phyloP scores from a whole-genome alignment of 352 stramenopile species.

The Phytophthora boehmeriae region DNA sequence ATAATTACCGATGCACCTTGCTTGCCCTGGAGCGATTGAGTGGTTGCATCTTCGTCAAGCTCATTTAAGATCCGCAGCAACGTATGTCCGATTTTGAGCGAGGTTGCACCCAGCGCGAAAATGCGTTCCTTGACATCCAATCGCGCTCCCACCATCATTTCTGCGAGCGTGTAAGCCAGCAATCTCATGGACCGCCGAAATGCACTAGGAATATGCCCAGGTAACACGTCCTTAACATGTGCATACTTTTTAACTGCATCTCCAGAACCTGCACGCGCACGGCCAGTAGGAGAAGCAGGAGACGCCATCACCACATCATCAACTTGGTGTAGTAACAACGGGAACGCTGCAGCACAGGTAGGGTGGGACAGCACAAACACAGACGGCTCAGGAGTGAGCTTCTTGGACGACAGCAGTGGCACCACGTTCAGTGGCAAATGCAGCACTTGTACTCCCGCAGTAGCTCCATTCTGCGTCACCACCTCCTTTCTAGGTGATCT shows the following conservation, averaged over 20 bases:
- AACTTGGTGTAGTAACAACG: slow-evolving; percentile 68
- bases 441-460: slow-evolving; percentile 42
- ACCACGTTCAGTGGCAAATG: slow-evolving; percentile 67
- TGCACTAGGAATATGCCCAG: slow-evolving; percentile 67
- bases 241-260: slow-evolving; percentile 37
- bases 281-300: slow-evolving; percentile 12
- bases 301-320: slow-evolving; percentile 8
- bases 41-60: slow-evolving; percentile 49
- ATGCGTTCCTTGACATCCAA: slow-evolving; percentile 76
- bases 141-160: slow-evolving; percentile 51
- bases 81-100: slow-evolving; percentile 82
- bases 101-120: slow-evolving; percentile 70
- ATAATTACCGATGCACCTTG: slow-evolving; percentile 66
- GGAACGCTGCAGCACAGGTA: slow-evolving; percentile 70
- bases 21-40: slow-evolving; percentile 40
- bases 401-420: slow-evolving; percentile 55
- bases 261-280: slow-evolving; percentile 4
- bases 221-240: slow-evolving; percentile 69
- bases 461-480: background rate
- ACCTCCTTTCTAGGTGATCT: background rate
- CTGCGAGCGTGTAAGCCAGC: slow-evolving; percentile 66
- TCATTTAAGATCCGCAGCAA: slow-evolving; percentile 69
- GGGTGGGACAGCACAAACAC: slow-evolving; percentile 78
- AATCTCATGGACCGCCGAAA: slow-evolving; percentile 69
- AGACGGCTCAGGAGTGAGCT: slow-evolving; percentile 47